Percentiles rank a stretch among this genome's conserved stretches.
Conservation (phyloP, 768 basidiomycete species). For the Leccinum uliginosum region DNA sequence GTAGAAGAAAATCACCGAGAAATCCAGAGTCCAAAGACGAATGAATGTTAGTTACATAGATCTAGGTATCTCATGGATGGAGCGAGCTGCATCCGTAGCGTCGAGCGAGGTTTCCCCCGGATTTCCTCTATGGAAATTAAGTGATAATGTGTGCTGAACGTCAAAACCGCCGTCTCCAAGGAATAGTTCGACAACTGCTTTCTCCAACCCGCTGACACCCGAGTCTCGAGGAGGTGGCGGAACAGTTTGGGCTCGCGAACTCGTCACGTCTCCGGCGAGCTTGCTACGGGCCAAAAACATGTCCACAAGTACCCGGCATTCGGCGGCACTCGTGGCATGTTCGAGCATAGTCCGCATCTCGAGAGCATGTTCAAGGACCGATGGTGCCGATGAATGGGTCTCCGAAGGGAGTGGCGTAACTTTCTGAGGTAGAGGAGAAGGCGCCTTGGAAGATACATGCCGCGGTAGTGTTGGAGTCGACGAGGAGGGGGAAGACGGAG, state of each 20-base stretch:
- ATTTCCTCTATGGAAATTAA: not conserved
- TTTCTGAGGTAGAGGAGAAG: conserved; percentile 8
- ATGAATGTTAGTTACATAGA: not conserved
- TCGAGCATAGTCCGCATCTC: conserved; percentile 67
- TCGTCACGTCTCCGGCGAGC: conserved; percentile 32
- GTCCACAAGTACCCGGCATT: conserved; percentile 81
- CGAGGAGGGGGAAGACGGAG: not conserved
- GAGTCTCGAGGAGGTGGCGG: conserved; percentile 35
- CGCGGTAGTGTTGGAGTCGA: conserved; percentile 5
- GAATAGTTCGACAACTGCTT: conserved; percentile 46
- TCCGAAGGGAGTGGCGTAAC: conserved; percentile 12
- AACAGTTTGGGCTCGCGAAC: conserved; percentile 27
- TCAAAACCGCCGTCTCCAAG: conserved; percentile 25
- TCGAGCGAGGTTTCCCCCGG: not conserved
- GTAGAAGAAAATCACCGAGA: not conserved
- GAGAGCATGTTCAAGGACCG: conserved; percentile 44
- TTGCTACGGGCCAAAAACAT: conserved; percentile 72
- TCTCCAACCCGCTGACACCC: conserved; percentile 35
- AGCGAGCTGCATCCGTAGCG: not conserved
- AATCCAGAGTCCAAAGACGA: conserved; percentile 8
- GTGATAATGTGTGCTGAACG: not conserved
- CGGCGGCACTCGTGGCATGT: conserved; percentile 69
- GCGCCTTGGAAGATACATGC: conserved; percentile 12
- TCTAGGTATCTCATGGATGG: conserved; percentile 14
- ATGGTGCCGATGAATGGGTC: conserved; percentile 17